Evolutionary conservation across 2,329 filamentous ascomycete species (phyloP).

Genomic region (Ascochyta rabiei): DNA sequence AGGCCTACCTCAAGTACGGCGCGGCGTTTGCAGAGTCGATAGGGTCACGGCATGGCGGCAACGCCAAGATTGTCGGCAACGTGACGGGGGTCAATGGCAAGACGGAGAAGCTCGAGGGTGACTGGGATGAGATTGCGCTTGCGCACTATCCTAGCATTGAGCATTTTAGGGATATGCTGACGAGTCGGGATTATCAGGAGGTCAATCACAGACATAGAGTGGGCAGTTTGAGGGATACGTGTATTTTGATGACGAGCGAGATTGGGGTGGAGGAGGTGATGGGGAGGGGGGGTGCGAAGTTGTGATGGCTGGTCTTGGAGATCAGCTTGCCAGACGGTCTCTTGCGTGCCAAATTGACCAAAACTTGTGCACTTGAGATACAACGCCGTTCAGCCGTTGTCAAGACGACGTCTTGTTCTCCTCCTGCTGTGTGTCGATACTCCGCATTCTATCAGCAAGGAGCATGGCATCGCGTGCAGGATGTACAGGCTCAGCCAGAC

Average conservation of each 20-base stretch:
- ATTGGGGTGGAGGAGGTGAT: constrained; percentile 42
- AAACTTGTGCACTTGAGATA: too few relatives aligned
- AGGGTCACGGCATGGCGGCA: constrained; percentile 60
- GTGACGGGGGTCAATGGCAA: constrained; percentile 39
- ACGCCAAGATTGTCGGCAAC: constrained; percentile 67
- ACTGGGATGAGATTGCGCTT: constrained; percentile 69
- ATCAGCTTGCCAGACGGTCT: too few relatives aligned
- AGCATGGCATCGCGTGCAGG: background rate
- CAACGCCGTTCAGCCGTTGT: background rate
- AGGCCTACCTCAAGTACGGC: constrained; percentile 64
- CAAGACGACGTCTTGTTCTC: background rate
- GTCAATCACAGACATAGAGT: constrained; percentile 62
- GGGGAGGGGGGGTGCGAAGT: constrained; percentile 12
- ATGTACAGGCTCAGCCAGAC: background rate
- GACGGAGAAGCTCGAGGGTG: constrained; percentile 19
- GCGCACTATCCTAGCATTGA: constrained; percentile 68
- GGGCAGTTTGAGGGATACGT: constrained; percentile 59
- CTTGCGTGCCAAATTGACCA: too few relatives aligned
- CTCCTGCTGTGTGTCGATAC: background rate
- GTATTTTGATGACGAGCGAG: constrained; percentile 61
- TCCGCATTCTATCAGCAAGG: background rate
- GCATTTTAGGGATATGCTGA: constrained; percentile 68
- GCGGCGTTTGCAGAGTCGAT: constrained; percentile 57
- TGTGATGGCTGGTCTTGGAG: too few relatives aligned
- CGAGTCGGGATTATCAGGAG: constrained; percentile 62